Evolutionary conservation across 208 protist genomes (phyloP).

Genomic region (Acanthamoeba castellanii): DNA sequence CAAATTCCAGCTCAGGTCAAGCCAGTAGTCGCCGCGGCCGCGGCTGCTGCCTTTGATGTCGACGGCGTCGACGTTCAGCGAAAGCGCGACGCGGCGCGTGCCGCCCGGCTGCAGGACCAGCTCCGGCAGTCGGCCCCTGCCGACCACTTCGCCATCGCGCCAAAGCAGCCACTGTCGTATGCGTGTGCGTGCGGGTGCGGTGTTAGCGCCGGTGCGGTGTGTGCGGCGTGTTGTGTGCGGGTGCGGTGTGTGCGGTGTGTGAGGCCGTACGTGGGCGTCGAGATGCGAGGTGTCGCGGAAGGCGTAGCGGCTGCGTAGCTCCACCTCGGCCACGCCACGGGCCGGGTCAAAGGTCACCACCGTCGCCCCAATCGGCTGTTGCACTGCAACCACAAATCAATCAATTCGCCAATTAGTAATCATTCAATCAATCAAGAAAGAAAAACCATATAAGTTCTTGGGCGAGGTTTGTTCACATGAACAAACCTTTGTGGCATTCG

Average conservation of each 20-base stretch:
- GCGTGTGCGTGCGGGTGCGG: too few species aligned
- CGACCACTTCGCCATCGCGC: too few species aligned
- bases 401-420: too few species aligned
- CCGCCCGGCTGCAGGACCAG: too few species aligned
- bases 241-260: background rate
- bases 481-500: conserved; percentile 64
- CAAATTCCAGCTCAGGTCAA: background rate
- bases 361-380: background rate
- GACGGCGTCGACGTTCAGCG: background rate
- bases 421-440: too few species aligned
- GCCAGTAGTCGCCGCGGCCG: background rate
- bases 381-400: conserved; percentile 64
- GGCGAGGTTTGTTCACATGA: too few species aligned
- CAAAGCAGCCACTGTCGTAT: background rate
- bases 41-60: too few species aligned
- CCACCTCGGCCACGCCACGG: background rate
- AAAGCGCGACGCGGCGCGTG: background rate
- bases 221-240: too few species aligned
- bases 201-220: too few species aligned
- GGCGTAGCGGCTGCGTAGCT: background rate
- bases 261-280: background rate
- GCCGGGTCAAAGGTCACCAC: background rate
- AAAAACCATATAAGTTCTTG: background rate
- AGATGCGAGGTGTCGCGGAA: conserved; percentile 13
- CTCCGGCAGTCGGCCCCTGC: too few species aligned